Evolutionary conservation across 768 basidiomycete species (phyloP).

Genomic region (Nevesoporus exiguus): DNA sequence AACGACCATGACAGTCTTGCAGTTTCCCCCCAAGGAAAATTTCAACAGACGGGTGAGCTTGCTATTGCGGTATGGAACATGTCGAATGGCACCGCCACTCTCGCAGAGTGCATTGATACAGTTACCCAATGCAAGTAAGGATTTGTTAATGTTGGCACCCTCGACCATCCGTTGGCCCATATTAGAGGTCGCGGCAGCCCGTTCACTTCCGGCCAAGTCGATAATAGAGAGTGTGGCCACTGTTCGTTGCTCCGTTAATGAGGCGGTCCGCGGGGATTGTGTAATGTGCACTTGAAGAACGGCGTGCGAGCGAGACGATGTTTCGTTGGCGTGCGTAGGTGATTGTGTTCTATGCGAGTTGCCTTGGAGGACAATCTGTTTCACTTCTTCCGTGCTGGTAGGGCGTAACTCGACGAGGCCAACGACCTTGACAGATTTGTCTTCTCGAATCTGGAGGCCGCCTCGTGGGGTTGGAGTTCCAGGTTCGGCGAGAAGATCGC

Average conservation of each 20-base stretch:
- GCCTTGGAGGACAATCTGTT: conserved; percentile 86
- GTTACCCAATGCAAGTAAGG: conserved; percentile 92
- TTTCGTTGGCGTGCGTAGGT: conserved; percentile 94
- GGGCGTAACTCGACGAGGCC: conserved; percentile 83
- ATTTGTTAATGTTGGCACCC: conserved; percentile 99
- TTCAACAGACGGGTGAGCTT: conserved; percentile 97
- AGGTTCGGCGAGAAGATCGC: conserved; percentile 84
- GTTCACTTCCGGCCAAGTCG: conserved; percentile 95
- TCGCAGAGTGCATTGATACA: conserved; percentile 99
- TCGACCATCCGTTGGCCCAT: conserved; percentile 99
- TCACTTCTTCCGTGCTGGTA: conserved; percentile 85
- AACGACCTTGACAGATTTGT: conserved; percentile 87
- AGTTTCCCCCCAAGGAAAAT: conserved; percentile 97
- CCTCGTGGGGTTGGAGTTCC: conserved; percentile 64
- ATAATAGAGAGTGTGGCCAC: conserved; percentile 96
- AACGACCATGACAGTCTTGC: conserved; percentile 99
- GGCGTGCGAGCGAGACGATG: conserved; percentile 95
- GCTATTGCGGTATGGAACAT: conserved; percentile 96
- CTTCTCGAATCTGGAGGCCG: conserved; percentile 90
- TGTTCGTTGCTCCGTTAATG: conserved; percentile 75
- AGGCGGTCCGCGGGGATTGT: conserved; percentile 81
- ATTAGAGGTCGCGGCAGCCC: conserved; percentile 93
- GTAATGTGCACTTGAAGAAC: conserved; percentile 94
- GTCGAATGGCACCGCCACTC: conserved; percentile 81
- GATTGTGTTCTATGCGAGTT: conserved; percentile 89